Conservation (phyloP, 2,329 filamentous ascomycete species). For the Leptographium wingfieldii region DNA sequence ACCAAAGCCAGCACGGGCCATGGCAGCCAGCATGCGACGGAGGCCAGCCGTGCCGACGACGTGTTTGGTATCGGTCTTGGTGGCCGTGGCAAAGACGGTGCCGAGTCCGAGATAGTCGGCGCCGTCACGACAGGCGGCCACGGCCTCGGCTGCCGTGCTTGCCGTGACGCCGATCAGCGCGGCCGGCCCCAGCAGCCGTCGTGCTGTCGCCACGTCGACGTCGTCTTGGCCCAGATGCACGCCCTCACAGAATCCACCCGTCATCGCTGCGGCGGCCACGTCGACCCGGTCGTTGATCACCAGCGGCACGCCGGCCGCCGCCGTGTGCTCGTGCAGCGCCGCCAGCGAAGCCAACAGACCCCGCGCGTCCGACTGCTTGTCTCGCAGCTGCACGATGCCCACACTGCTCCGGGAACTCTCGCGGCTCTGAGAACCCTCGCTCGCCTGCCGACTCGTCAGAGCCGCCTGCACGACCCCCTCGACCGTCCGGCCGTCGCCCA, state of each 20-base stretch:
- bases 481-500: slow-evolving; percentile 54
- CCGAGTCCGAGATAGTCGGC: slow-evolving; percentile 88
- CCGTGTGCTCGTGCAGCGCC: slow-evolving; percentile 58
- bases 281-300: slow-evolving; percentile 91
- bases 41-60: slow-evolving; percentile 66
- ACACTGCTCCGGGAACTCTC: neutral
- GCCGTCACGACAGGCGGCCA: slow-evolving; percentile 57
- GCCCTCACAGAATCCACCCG: slow-evolving; percentile 76
- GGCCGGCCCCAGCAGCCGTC: slow-evolving; percentile 56
- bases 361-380: slow-evolving; percentile 70
- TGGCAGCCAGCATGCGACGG: slow-evolving; percentile 48
- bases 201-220: slow-evolving; percentile 48
- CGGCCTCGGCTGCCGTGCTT: slow-evolving; percentile 60
- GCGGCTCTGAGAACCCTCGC: neutral
- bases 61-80: slow-evolving; percentile 56
- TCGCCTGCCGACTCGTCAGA: slow-evolving; percentile 56
- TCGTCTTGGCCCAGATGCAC: slow-evolving; percentile 95
- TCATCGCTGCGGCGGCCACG: slow-evolving; percentile 73
- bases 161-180: slow-evolving; percentile 85
- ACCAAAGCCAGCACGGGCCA: slow-evolving; percentile 34
- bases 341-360: slow-evolving; percentile 57
- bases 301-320: slow-evolving; percentile 56
- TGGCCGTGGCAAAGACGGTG: slow-evolving; percentile 75
- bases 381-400: slow-evolving; percentile 70
- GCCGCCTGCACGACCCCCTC: slow-evolving; percentile 62